Conservation (phyloP, 2,329 filamentous ascomycete species). For the Rutstroemia sydowiana region DNA sequence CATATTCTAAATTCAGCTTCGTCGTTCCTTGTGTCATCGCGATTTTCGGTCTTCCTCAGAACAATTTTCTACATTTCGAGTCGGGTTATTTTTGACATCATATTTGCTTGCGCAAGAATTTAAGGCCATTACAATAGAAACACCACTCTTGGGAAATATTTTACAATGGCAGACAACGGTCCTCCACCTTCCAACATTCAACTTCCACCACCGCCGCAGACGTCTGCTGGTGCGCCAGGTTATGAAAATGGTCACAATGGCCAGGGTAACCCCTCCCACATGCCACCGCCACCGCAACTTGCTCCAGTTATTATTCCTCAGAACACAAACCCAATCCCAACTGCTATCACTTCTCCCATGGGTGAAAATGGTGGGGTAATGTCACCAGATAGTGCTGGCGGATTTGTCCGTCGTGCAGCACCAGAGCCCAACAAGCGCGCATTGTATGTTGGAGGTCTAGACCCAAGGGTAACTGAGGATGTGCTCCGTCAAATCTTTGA, state of each 20-base stretch:
- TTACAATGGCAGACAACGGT: conserved; percentile 71
- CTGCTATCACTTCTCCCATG: conserved; percentile 83
- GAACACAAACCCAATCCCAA: conserved; percentile 93
- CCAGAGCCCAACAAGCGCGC: conserved; percentile 98
- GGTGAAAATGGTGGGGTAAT: conserved; percentile 60
- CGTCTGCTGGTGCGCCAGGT: conserved; percentile 63
- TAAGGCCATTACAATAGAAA: conserved; percentile 14
- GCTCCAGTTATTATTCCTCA: conserved; percentile 81
- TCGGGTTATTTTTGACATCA: conserved; percentile 15
- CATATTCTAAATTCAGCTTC: conserved; percentile 16
- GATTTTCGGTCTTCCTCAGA: conserved; percentile 17
- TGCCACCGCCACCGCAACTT: conserved; percentile 85
- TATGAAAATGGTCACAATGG: conserved; percentile 70
- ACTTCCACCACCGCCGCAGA: conserved; percentile 63
- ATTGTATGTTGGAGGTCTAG: conserved; percentile 89
- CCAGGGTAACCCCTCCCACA: conserved; percentile 64
- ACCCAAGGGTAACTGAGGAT: conserved; percentile 92
- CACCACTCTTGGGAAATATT: conserved; percentile 16
- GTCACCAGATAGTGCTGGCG: conserved; percentile 76
- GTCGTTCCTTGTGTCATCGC: conserved; percentile 19
- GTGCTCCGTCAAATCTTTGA: conserved; percentile 97
- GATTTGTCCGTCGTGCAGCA: conserved; percentile 80
- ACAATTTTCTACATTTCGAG: conserved; percentile 16
- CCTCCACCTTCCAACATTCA: conserved; percentile 54
- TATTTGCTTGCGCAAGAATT: conserved; percentile 21